Base-by-base conservation (phyloP, 2,329 filamentous ascomycete species). In the Rosellinia necatrix region DNA sequence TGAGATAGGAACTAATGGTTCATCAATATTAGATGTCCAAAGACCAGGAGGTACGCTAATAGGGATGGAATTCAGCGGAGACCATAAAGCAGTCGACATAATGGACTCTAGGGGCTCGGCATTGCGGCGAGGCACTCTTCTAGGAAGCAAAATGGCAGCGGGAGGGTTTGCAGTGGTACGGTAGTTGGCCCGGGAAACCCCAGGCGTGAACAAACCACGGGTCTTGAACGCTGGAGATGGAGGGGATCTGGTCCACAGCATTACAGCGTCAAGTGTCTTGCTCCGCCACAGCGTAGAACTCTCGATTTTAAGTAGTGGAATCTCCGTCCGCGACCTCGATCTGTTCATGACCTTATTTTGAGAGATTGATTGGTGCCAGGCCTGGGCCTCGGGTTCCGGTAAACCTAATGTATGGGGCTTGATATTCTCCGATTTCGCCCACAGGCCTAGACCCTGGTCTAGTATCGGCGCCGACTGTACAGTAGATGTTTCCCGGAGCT, bases 101-200 rank as follows among this genome's bases (percentile, higher is more conserved):
- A 56, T 6, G 15, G 22, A 13, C 15, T 51, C 48, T 9, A 52
- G 15, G 15, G 48, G n/a, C 3, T 12, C 5, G n/a, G 22, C 22
- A 9, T 42, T 29, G 27, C 4, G 27, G 29, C 47, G 38, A 32
- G 27, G 29, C 6, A 13, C 17, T 7, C 43, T 46, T 24, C n/a
- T 41, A 8, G 22, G 8, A 7, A 50, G 51, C n/a, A 24, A 40
- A 35, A 50, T 29, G 8, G 51, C 51, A 2, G 51, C 46, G 13
- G 56, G 56, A 15, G 38, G 35, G 3, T 47, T 46, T 19, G 46
- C n/a, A 13, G 56, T 58, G 4, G 49, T 46, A 25, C 51, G 46
- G 25, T 46, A 55, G 4, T 32, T 21, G 19, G 17, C 19, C 25
- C 38, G 40, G 12, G 46, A 48, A 34, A n/a, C 25, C 12, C 29